Evolutionary conservation across 2,329 filamentous ascomycete species (phyloP).

Genomic region (Ceratocystis destructans): DNA sequence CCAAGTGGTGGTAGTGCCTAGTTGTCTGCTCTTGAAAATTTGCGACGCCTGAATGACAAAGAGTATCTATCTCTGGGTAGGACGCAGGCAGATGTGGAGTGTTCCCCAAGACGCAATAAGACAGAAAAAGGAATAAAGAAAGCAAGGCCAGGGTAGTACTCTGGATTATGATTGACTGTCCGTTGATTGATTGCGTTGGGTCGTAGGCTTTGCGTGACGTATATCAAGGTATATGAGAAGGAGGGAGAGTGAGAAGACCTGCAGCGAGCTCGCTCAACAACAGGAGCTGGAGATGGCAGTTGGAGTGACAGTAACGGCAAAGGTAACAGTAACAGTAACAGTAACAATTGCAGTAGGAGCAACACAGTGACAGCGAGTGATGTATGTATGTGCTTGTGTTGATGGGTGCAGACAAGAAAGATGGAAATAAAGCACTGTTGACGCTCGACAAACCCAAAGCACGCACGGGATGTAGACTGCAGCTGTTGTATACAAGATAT

Average conservation of each 20-base stretch:
- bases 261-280: background rate
- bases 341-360: background rate
- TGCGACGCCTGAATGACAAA: background rate
- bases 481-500: background rate
- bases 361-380: background rate
- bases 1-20: background rate
- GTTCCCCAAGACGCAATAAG: background rate
- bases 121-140: background rate
- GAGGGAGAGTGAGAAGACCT: background rate
- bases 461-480: background rate
- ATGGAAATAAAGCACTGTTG: background rate
- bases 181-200: background rate
- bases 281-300: slow-evolving; percentile 1
- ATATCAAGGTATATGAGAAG: background rate
- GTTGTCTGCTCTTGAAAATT: background rate
- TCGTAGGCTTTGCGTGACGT: background rate
- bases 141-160: background rate
- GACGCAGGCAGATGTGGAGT: background rate
- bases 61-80: background rate
- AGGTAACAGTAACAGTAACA: background rate
- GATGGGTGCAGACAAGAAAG: background rate
- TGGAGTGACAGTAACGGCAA: slow-evolving; percentile 3
- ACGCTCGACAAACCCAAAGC: background rate
- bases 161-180: background rate
- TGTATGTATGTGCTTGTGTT: background rate